Conservation (phyloP, 116 monocot species). For the Iris pallida region DNA sequence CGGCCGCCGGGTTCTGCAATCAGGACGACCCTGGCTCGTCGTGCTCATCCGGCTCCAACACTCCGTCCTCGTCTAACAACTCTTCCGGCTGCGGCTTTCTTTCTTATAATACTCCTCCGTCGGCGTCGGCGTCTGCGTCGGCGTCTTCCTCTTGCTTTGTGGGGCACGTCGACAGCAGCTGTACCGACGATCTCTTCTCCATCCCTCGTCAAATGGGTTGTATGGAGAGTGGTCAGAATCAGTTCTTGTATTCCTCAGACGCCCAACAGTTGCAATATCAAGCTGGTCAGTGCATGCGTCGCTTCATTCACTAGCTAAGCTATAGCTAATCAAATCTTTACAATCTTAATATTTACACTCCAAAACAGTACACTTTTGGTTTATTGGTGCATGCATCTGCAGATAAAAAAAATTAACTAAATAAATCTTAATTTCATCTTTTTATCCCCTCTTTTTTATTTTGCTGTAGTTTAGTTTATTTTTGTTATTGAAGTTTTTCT, state of each 20-base stretch:
- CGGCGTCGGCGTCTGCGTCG: conserved; percentile 12
- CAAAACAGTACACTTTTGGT: no score
- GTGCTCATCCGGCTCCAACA: conserved; percentile 2
- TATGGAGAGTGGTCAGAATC: conserved; percentile 13
- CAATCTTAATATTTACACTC: no score
- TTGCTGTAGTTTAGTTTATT: no score
- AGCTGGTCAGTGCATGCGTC: conserved; percentile 38
- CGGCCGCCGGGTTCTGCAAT: conserved; percentile 32
- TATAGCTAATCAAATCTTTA: no score
- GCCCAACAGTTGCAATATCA: conserved; percentile 29
- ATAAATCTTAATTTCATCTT: no score
- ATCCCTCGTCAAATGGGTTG: conserved; percentile 73
- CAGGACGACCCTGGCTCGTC: background rate
- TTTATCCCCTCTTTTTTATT: no score
- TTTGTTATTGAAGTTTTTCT: no score
- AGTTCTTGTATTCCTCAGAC: conserved; percentile 6
- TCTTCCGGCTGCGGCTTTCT: conserved; percentile 4
- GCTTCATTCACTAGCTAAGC: background rate
- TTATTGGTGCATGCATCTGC: no score
- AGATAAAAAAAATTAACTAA: no score
- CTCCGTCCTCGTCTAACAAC: conserved; percentile 23
- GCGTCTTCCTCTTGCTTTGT: conserved; percentile 26
- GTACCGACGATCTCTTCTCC: conserved; percentile 61
- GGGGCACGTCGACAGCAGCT: conserved; percentile 13
- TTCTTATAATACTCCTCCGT: background rate